These are phyloP conservation scores for Vinca minor DNA, from an alignment of 257 asterid genomes.

Conservation along the genomic window DNA sequence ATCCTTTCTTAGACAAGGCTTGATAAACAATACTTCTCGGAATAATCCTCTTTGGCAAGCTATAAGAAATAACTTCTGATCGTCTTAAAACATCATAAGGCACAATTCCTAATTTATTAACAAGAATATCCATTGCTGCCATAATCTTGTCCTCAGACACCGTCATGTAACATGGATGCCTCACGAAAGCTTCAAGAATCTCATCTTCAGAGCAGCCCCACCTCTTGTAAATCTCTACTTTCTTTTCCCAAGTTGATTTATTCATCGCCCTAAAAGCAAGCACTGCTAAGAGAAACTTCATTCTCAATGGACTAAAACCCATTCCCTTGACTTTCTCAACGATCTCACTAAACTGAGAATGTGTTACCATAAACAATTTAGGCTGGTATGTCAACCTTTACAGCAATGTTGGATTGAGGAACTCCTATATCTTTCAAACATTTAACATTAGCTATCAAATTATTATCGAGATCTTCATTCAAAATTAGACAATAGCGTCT, in stretches of 20 bases:
- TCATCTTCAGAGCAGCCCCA: too few species aligned
- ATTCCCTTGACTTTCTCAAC: slow-evolving; percentile 13
- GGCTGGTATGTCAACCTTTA: slow-evolving; percentile 4
- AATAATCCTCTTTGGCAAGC: too few species aligned
- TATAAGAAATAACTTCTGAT: background rate
- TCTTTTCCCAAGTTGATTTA: too few species aligned
- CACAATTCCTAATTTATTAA: slow-evolving; percentile 12
- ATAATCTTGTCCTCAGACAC: slow-evolving; percentile 18
- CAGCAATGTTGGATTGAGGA: background rate
- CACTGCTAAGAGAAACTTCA: slow-evolving; percentile 7
- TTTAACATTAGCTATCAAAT: too few species aligned
- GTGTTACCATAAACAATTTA: background rate
- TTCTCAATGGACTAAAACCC: slow-evolving; percentile 6
- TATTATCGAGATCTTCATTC: too few species aligned
- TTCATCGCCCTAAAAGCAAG: slow-evolving; percentile 1
- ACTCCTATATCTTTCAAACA: slow-evolving; percentile 10
- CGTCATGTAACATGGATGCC: slow-evolving; percentile 15
- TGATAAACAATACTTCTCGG: slow-evolving; percentile 17
- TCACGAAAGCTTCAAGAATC: too few species aligned
- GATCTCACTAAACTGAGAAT: slow-evolving; percentile 1
- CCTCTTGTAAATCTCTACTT: too few species aligned
- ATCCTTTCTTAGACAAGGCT: slow-evolving; percentile 12
- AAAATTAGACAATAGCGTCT: too few species aligned
- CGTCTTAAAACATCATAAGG: background rate
- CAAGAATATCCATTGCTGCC: too few species aligned